phyloP scores from a whole-genome alignment of 768 basidiomycete species.

The Mycena vitilis region DNA sequence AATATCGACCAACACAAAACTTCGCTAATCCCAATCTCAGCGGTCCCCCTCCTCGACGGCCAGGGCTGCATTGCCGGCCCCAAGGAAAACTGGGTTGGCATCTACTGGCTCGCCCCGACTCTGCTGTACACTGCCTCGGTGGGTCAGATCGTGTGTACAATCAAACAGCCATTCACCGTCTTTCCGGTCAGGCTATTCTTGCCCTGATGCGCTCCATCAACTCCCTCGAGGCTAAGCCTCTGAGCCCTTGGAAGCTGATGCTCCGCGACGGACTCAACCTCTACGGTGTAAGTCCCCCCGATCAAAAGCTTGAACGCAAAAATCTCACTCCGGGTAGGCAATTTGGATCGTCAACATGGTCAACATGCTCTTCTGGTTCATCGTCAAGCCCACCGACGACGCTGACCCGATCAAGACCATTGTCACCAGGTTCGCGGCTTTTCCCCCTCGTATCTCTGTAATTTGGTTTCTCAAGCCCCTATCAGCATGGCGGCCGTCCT shows the following conservation, averaged over 20 bases:
- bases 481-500: constrained; percentile 84
- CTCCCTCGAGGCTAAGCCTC: constrained; percentile 67
- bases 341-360: constrained; percentile 84
- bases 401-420: constrained; percentile 84
- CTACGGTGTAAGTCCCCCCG: constrained; percentile 66
- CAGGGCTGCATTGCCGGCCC: constrained; percentile 92
- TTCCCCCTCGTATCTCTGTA: background rate
- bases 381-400: constrained; percentile 71
- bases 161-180: constrained; percentile 12
- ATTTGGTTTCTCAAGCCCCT: background rate
- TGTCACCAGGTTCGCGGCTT: constrained; percentile 64
- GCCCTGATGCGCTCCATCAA: constrained; percentile 69
- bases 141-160: constrained; percentile 40
- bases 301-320: constrained; percentile 1
- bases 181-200: constrained; percentile 59
- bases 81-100: constrained; percentile 81
- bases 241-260: constrained; percentile 87
- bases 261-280: constrained; percentile 90
- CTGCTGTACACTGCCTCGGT: constrained; percentile 78
- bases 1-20: background rate
- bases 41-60: constrained; percentile 74
- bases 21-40: constrained; percentile 45
- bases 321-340: constrained; percentile 51
- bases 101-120: constrained; percentile 88
- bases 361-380: constrained; percentile 91